Conservation (phyloP, 2,329 filamentous ascomycete species). For the Colletotrichum orbiculare region DNA sequence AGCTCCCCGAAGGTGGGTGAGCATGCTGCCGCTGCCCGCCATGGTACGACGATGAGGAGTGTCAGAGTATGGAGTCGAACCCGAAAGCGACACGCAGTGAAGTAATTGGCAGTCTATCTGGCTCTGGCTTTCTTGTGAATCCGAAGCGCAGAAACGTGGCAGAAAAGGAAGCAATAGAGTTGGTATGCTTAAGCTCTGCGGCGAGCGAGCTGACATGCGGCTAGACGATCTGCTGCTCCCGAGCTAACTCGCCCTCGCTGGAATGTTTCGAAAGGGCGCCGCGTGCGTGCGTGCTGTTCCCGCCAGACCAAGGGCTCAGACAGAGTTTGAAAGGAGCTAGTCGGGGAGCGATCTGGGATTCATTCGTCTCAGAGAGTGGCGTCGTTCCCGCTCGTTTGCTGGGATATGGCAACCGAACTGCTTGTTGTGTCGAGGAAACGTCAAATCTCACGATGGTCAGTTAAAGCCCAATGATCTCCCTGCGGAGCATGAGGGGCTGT, state of each 20-base stretch:
- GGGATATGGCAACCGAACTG: constrained; percentile 1
- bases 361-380: constrained; percentile 22
- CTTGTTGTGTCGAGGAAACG: background rate
- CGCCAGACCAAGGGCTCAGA: constrained; percentile 4
- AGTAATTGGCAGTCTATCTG: too few species aligned
- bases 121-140: background rate
- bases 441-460: constrained; percentile 7
- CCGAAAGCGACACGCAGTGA: constrained; percentile 25
- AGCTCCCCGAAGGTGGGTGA: constrained; percentile 55
- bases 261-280: constrained; percentile 34
- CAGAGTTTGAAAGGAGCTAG: constrained; percentile 22
- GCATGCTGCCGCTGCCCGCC: constrained; percentile 38
- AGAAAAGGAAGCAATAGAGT: constrained; percentile 19
- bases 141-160: background rate
- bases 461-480: constrained; percentile 5
- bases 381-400: constrained; percentile 12
- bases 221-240: constrained; percentile 15
- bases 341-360: constrained; percentile 28
- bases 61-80: background rate
- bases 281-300: constrained; percentile 23
- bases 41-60: constrained; percentile 14
- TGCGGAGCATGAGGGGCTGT: too few species aligned
- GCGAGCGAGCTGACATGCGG: constrained; percentile 14
- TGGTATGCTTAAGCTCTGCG: background rate
- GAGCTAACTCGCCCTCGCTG: constrained; percentile 12